Base-by-base conservation (phyloP, 2,329 filamentous ascomycete genomes). In the Dothiorella sarmentorum region DNA sequence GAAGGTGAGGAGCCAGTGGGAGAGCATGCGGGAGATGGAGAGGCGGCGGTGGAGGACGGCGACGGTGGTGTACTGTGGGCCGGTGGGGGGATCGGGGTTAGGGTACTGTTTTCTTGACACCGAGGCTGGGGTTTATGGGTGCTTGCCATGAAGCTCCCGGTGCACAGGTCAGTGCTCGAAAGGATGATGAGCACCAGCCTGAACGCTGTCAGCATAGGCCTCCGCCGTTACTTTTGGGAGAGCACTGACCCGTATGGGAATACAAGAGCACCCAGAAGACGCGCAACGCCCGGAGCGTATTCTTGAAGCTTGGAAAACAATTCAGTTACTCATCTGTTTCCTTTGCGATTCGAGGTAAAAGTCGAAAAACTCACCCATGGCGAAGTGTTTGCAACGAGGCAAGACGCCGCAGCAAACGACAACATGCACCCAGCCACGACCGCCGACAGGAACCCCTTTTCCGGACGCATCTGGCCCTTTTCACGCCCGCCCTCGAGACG, bases 381-480 rank as follows among this genome's bases (percentile, higher is more conserved):
- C 2, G 57, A 59, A 45, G 57, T 59, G 20, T 59, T 59, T 11
- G 57, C 57, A 33, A 47, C 38, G 13, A 59, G 33, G 38, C 45
- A 59, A 22, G 57, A 59, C 1, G 57, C 57, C 2, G 45, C 47
- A 9, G 57, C 80, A 61, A 84, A 83, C 2, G 77, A 73, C 1
- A 84, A 68, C 5, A 84, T 67, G 58, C 76, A 76, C 0, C 82
- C 82, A 3, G 80, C 80, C 43, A 80, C 77, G 35, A 82, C 73
- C 2, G 77, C 70, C 60, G 77, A 80, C 44, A 80, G 64, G 63
- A 83, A 82, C 42, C 82, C 71, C 63, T 82, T 83, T 65, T 81
- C 77, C 7, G 77, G 68, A 9, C 78, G 73, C 78, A 80, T 82
- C 56, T 78, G 75, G 11, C 78, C 79, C 65, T 83, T 84, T 73